phyloP scores from a whole-genome alignment of 1,284 basidiomycete genomes.

The Leccinum variabile region DNA sequence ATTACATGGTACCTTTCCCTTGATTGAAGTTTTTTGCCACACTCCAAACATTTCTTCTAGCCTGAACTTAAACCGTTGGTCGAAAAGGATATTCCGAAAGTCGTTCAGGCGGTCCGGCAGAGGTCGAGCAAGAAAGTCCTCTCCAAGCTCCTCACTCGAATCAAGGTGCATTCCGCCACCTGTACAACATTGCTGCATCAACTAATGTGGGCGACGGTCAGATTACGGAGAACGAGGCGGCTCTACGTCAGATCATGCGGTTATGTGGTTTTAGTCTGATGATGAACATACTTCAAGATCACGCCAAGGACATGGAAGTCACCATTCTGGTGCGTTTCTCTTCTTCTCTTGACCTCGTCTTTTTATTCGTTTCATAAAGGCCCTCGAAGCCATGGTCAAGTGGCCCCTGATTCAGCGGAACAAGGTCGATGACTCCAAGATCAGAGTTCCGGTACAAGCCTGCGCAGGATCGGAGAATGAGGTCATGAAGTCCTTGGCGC shows the following conservation, averaged over 20 bases:
- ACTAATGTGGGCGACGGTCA: slow-evolving; percentile 33
- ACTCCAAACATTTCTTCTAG: slow-evolving; percentile 34
- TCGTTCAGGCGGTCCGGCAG: slow-evolving; percentile 90
- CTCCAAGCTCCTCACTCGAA: slow-evolving; percentile 80
- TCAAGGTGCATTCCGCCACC: slow-evolving; percentile 57
- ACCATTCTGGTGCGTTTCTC: slow-evolving; percentile 56
- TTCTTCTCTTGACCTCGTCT: not conserved
- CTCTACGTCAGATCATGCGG: slow-evolving; percentile 86
- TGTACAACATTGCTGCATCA: not conserved
- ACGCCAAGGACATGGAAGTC: slow-evolving; percentile 73
- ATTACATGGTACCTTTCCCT: slow-evolving; percentile 68
- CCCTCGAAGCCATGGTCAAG: slow-evolving; percentile 68
- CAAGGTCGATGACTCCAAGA: slow-evolving; percentile 89
- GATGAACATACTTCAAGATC: slow-evolving; percentile 85
- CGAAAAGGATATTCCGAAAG: slow-evolving; percentile 84
- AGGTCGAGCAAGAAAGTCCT: slow-evolving; percentile 85
- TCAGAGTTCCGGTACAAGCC: slow-evolving; percentile 64
- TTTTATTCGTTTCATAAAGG: slow-evolving; percentile 41
- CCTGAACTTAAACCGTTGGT: slow-evolving; percentile 74
- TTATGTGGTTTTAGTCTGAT: slow-evolving; percentile 90
- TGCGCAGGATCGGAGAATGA: slow-evolving; percentile 60
- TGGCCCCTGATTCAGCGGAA: slow-evolving; percentile 91
- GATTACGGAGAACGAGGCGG: slow-evolving; percentile 83
- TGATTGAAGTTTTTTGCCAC: not conserved
- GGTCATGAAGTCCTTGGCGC: slow-evolving; percentile 52